A percentile compares a stretch with the other conserved stretches of the same genome.
These are phyloP conservation scores for Pyrenula massariospora DNA, from an alignment of 495 filamentous ascomycete species.

Conservation along the genomic window DNA sequence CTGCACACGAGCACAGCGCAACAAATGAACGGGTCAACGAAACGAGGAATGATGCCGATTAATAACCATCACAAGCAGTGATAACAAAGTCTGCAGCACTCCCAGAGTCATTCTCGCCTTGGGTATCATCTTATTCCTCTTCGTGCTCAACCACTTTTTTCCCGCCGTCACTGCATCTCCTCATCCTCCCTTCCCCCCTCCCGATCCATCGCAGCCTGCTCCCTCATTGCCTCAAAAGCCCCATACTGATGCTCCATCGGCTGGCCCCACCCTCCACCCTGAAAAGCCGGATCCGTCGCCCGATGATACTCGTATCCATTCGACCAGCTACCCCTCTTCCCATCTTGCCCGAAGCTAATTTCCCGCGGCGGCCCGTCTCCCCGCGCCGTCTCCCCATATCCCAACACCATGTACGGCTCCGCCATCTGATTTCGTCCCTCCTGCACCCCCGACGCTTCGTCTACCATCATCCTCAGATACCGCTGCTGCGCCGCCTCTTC, in stretches of 20 bases:
- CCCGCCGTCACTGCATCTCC: not conserved
- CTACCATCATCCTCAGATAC: slow-evolving; percentile 34
- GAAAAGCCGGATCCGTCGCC: slow-evolving; percentile 52
- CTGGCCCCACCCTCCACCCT: slow-evolving; percentile 20
- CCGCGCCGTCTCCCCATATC: slow-evolving; percentile 41
- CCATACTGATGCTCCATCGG: slow-evolving; percentile 51
- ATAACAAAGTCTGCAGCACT: no score
- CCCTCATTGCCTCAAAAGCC: slow-evolving; percentile 30
- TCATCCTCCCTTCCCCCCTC: slow-evolving; percentile 14
- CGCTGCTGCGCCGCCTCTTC: slow-evolving; percentile 29
- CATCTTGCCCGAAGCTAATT: not conserved
- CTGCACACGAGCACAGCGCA: no score
- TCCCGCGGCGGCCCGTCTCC: slow-evolving; percentile 12
- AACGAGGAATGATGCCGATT: no score
- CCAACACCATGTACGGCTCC: slow-evolving; percentile 62
- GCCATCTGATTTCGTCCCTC: slow-evolving; percentile 23
- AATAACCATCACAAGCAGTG: no score
- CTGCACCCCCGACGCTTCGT: slow-evolving; percentile 16
- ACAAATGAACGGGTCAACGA: no score
- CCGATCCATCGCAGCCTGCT: slow-evolving; percentile 28
- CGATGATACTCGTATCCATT: slow-evolving; percentile 37
- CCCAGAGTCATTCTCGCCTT: no score
- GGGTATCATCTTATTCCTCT: no score
- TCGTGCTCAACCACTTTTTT: no score
- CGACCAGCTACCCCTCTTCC: slow-evolving; percentile 1